Conservation (phyloP, 2,329 filamentous ascomycete species). For the Scedosporium minutisporum region DNA sequence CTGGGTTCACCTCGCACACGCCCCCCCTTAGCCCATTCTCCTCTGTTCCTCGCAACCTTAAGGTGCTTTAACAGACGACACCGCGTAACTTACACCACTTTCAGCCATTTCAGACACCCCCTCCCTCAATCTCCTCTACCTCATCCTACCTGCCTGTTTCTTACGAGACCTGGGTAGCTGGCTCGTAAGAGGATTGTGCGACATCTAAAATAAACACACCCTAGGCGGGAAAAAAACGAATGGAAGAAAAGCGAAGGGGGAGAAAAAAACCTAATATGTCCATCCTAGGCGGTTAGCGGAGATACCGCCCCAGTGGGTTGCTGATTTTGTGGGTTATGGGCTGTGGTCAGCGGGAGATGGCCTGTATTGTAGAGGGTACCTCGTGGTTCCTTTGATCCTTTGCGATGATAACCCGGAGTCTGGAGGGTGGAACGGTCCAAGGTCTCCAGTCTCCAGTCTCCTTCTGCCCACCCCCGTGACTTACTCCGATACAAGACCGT, state of each 20-base stretch:
- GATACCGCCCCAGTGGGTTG: neutral
- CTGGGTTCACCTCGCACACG: neutral
- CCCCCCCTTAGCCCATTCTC: neutral
- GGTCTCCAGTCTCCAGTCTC: neutral
- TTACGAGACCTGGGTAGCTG: neutral
- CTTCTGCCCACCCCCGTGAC: neutral
- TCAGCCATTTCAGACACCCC: neutral
- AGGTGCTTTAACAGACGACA: neutral
- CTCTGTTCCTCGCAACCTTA: neutral
- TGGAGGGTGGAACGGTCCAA: neutral
- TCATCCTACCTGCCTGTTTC: neutral
- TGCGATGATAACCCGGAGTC: neutral
- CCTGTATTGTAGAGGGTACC: neutral
- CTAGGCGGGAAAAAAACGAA: neutral
- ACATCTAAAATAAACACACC: neutral
- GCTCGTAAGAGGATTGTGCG: neutral
- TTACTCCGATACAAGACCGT: neutral
- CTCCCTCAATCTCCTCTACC: neutral
- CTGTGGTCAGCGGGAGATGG: conserved; percentile 1
- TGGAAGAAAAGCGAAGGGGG: neutral
- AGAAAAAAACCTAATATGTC: neutral
- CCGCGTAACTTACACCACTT: neutral
- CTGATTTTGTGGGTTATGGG: neutral
- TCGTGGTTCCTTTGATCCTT: neutral
- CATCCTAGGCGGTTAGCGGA: neutral